Base-by-base conservation (phyloP, 768 basidiomycete species). In the Phaeotremella skinneri region DNA sequence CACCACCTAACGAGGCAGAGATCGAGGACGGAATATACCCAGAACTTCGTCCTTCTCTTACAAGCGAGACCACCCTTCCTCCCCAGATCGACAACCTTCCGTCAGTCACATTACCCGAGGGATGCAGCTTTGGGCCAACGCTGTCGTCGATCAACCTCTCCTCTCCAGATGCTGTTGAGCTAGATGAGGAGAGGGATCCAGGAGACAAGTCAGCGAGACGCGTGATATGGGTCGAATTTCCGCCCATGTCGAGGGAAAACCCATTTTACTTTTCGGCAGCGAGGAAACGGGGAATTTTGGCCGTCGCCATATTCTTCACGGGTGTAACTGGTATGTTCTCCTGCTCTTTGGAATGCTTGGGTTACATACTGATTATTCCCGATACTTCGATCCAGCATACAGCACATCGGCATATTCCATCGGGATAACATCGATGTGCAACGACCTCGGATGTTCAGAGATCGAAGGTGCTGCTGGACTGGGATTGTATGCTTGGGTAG, bases 211-310 rank as follows among this genome's bases (percentile, higher is more conserved):
- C 58, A 17, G 9, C 26, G 4, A 20, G 32, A 23, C 49, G 56
- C 17, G 58, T 64, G 17, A 66, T 73, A 37, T 73, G 68, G 72
- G 71, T 74, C 47, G 75, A 76, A 41, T 76, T 76, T 53, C 61
- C 70, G 4, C 50, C 61, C 45, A 21, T 30, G 14, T 72, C 70
- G n/a, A 59, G 62, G 13, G 53, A 59, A 13, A 66, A 76, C 43
- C 75, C 75, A 2, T 68, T 73, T 50, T 55, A 56, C 20, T 74
- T 71, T 55, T 45, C 64, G 5, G 25, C 20, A n/a, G 13, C 43
- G 0, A 47, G 69, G 25, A 76, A 76, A 59, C 53, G 54, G 21
- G 56, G 61, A 7, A 73, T 74, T 9, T 59, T 66, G 20, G 50
- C 39, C 27, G 68, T 71, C 14, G 75, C 70, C 0, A 53, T 67